Conservation (phyloP, 768 basidiomycete genomes). For the Cyathus striatus region DNA sequence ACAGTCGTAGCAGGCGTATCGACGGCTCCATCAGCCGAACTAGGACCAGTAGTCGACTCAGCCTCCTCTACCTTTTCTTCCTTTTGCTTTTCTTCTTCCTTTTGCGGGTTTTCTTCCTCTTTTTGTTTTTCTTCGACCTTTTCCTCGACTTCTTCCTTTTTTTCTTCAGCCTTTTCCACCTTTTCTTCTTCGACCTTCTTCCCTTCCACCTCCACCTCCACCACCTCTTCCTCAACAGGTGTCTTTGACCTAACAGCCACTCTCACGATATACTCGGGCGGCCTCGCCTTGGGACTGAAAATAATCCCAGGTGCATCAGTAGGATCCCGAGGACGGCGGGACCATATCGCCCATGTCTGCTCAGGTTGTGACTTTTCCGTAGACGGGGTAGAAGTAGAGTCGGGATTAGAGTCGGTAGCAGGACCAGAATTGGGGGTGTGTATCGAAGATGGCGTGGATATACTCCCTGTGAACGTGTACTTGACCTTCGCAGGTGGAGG, state of each 20-base stretch:
- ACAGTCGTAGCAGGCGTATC: constrained; percentile 36
- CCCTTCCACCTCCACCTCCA: constrained; percentile 1
- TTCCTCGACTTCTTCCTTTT: not conserved
- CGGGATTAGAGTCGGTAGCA: constrained; percentile 1
- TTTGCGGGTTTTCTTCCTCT: not conserved
- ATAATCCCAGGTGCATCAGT: constrained; percentile 64
- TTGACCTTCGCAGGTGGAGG: constrained; percentile 3
- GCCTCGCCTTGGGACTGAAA: constrained; percentile 59
- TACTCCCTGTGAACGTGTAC: not conserved
- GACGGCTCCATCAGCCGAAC: constrained; percentile 44
- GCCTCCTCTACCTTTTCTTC: constrained; percentile 11
- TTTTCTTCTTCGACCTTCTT: not conserved
- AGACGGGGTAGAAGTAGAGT: not conserved
- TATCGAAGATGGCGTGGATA: not conserved
- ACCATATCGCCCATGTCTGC: constrained; percentile 61
- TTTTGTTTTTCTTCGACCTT: not conserved
- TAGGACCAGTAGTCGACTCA: constrained; percentile 35
- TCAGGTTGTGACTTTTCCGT: constrained; percentile 9
- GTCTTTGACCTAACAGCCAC: constrained; percentile 49
- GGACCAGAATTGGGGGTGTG: constrained; percentile 5
- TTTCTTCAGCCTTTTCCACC: not conserved
- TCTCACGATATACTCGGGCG: constrained; percentile 53
- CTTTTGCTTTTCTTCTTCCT: not conserved
- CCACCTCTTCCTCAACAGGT: constrained; percentile 34
- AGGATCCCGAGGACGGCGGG: constrained; percentile 63